These are phyloP conservation scores for Casuarina cunninghamiana DNA, from an alignment of 306 rosid species.

Conservation along the genomic window DNA sequence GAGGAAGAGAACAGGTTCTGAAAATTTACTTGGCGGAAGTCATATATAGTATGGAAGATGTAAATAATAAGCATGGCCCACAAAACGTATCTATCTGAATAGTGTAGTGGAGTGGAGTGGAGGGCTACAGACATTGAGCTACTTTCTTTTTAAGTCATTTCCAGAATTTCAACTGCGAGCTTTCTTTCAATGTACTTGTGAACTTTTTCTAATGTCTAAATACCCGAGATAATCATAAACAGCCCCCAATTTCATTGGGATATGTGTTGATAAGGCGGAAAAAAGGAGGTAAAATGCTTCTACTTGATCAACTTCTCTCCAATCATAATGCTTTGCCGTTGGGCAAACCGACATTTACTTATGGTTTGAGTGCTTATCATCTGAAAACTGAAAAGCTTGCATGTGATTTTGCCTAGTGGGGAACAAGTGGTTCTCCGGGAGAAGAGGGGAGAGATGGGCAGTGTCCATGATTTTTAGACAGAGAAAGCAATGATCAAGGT, in stretches of 20 bases:
- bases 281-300: too few species aligned
- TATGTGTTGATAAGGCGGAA: too few species aligned
- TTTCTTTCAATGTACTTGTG: background rate
- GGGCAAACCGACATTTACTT: too few species aligned
- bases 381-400: background rate
- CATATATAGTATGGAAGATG: background rate
- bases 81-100: conserved; percentile 9
- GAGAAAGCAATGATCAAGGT: background rate
- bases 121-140: background rate
- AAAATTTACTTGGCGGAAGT: conserved; percentile 40
- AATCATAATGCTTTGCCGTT: too few species aligned
- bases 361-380: too few species aligned
- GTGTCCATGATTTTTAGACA: background rate
- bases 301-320: too few species aligned
- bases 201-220: background rate
- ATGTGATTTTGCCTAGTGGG: background rate
- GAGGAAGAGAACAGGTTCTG: conserved; percentile 14
- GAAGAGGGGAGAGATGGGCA: background rate
- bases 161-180: background rate
- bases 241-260: too few species aligned
- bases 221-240: too few species aligned
- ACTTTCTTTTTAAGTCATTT: background rate
- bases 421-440: background rate
- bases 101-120: background rate
- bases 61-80: conserved; percentile 37